Percentiles rank a stretch among this genome's conserved stretches.
phyloP scores from a whole-genome alignment of 495 filamentous ascomycete species.

The Lasiosphaeria hispida region DNA sequence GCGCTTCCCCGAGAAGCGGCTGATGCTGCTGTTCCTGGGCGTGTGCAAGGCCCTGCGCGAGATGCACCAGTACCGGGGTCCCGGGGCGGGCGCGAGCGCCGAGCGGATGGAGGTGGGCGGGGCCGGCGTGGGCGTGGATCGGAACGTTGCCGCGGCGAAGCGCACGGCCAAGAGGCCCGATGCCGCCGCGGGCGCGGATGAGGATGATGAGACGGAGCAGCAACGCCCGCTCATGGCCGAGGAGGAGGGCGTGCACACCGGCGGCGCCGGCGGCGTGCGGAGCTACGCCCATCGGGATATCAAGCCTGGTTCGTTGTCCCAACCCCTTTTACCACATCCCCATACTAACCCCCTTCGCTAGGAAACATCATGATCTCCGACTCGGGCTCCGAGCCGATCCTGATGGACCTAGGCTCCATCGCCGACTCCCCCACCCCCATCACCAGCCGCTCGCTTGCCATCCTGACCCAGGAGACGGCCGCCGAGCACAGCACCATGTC shows the following conservation, averaged over 20 bases:
- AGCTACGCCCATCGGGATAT: constrained; percentile 97
- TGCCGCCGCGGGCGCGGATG: constrained; percentile 45
- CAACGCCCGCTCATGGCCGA: constrained; percentile 79
- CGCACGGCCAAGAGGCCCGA: constrained; percentile 55
- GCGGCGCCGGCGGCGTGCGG: constrained; percentile 66
- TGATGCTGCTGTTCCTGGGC: constrained; percentile 89
- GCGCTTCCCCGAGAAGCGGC: constrained; percentile 79
- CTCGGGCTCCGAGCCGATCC: constrained; percentile 78
- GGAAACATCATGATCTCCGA: constrained; percentile 97
- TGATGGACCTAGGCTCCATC: constrained; percentile 98
- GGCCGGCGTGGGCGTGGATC: constrained; percentile 25
- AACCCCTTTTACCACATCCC: neutral
- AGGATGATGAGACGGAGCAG: constrained; percentile 69
- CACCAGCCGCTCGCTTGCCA: constrained; percentile 83
- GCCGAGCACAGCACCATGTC: constrained; percentile 98
- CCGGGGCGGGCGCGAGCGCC: constrained; percentile 29
- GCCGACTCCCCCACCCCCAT: constrained; percentile 88
- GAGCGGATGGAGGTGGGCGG: constrained; percentile 50
- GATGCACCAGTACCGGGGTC: constrained; percentile 82
- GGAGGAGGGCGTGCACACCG: constrained; percentile 65
- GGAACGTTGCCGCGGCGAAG: constrained; percentile 55
- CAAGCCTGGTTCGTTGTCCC: constrained; percentile 70
- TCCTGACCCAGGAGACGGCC: constrained; percentile 88
- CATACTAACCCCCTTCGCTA: constrained; percentile 28
- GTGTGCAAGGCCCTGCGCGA: constrained; percentile 82